phyloP scores from a whole-genome alignment of 2,329 filamentous ascomycete species.

The Pseudodiploospora longispora region DNA sequence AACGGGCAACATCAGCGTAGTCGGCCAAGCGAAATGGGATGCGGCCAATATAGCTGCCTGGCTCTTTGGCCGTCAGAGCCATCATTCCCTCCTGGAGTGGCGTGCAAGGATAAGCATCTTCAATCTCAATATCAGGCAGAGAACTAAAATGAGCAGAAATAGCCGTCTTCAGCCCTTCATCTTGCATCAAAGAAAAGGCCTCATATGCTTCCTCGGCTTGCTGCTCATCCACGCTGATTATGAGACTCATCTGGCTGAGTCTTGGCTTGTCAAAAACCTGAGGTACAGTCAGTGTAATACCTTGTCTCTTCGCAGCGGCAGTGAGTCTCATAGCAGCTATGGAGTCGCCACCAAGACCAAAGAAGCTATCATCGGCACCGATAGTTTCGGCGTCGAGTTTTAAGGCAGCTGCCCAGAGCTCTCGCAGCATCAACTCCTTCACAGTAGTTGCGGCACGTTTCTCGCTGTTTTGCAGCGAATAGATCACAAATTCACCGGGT shows the following conservation, averaged over 20 bases:
- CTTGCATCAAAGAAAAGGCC: too few relatives aligned
- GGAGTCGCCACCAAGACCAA: conserved; percentile 5
- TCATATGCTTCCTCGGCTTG: too few relatives aligned
- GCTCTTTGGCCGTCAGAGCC: too few relatives aligned
- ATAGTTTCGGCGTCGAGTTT: not conserved
- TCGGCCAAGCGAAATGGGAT: too few relatives aligned
- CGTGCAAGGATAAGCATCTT: too few relatives aligned
- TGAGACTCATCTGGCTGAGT: not conserved
- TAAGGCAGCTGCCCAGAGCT: not conserved
- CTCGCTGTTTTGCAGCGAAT: not conserved
- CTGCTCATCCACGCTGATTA: not conserved
- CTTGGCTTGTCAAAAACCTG: conserved; percentile 24
- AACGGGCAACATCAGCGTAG: not conserved
- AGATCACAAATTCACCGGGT: not conserved
- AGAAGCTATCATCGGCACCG: conserved; percentile 2
- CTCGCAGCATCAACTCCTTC: not conserved
- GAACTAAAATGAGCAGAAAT: too few relatives aligned
- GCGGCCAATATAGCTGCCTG: too few relatives aligned
- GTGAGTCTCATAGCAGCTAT: conserved; percentile 18
- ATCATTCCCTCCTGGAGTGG: too few relatives aligned
- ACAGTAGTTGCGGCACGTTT: not conserved
- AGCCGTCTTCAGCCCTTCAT: too few relatives aligned
- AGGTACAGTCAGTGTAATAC: conserved; percentile 30
- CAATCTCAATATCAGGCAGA: too few relatives aligned
- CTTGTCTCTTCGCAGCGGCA: conserved; percentile 14